Base-by-base conservation (phyloP, 495 filamentous ascomycete genomes). In the Pseudomonodictys pantanalensis region DNA sequence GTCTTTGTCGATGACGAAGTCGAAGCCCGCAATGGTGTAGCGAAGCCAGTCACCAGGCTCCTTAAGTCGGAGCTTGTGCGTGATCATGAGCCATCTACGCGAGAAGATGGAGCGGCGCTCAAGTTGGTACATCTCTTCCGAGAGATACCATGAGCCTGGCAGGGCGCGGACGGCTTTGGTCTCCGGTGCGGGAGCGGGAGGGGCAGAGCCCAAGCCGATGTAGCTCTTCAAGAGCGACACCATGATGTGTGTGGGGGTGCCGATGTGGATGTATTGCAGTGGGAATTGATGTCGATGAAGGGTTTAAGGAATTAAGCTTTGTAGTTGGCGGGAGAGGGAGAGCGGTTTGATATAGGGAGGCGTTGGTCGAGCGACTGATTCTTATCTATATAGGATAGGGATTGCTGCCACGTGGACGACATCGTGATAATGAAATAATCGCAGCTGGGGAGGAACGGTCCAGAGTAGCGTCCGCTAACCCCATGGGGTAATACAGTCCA, bases 81-180 rank as follows among this genome's bases (percentile, higher is more conserved):
- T 81, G 18, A 74, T 77, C 24, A 82, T 69, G n/a, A 82, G 72
- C 81, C 81, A 84, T 60, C 77, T 72, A 10, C 67, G 71, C 38
- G 73, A 78, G 68, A 81, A 83, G 57, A 83, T 78, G 15, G 78
- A 76, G 11, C 80, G 77, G 15, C 78, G 66, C 56, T 83, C 80
- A 7, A 83, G 72, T 60, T 81, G 74, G 50, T 75, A 81, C 67
- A 81, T 78, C 51, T 77, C 76, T 33, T 71, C 52, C 0, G 76
- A 77, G 2, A 70, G 75, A 65, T 81, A 82, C 77, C 77, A 81
- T 1, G 75, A 76, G 30, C 74, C 67, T 12, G 79, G 78, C 10
- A 82, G 68, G 42, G 73, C 72, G 35, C 70, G 67, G 29, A 68
- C 52, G 12, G 76, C 30, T 41, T 41, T 18, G 20, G 38, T 12